phyloP scores from a whole-genome alignment of 2,329 filamentous ascomycete genomes.

The Remersonia thermophila region DNA sequence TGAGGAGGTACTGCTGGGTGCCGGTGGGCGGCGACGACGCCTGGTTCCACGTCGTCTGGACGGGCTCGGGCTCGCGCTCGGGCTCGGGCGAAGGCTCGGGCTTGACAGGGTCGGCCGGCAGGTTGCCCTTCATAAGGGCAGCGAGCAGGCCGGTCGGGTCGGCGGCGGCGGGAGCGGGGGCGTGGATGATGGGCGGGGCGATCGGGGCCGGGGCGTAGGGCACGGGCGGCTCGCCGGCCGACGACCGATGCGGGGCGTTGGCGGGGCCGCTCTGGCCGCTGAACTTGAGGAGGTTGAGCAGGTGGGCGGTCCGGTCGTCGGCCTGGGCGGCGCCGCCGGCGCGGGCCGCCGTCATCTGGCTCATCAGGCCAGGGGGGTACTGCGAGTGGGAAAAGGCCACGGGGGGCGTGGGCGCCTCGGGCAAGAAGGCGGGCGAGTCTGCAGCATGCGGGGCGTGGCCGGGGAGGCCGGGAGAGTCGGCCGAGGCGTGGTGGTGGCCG shows the following conservation, averaged over 20 bases:
- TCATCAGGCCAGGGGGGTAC: slow-evolving; percentile 30
- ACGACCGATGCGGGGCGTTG: slow-evolving; percentile 13
- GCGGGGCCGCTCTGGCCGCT: slow-evolving; percentile 24
- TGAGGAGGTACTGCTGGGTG: slow-evolving; percentile 75
- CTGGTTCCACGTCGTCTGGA: slow-evolving; percentile 30
- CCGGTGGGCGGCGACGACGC: slow-evolving; percentile 48
- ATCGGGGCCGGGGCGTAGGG: slow-evolving; percentile 16
- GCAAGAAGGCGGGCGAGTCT: slow-evolving; percentile 23
- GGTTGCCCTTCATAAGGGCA: slow-evolving; percentile 46
- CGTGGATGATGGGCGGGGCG: slow-evolving; percentile 32
- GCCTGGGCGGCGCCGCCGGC: slow-evolving; percentile 17
- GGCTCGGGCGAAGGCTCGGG: too few species aligned
- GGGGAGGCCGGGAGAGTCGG: slow-evolving; percentile 16
- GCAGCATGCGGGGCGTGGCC: slow-evolving; percentile 12
- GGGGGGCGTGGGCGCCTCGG: slow-evolving; percentile 36
- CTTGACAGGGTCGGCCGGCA: slow-evolving; percentile 34
- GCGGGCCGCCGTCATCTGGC: slow-evolving; percentile 37
- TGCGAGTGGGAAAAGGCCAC: slow-evolving; percentile 28
- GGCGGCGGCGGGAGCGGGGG: slow-evolving; percentile 42
- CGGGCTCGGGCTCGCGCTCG: slow-evolving; percentile 9
- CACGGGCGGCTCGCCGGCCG: slow-evolving; percentile 18
- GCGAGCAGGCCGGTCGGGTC: slow-evolving; percentile 47
- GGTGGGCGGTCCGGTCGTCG: slow-evolving; percentile 38
- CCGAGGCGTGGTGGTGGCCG: slow-evolving; percentile 9
- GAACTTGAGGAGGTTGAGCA: slow-evolving; percentile 52